phyloP scores from a whole-genome alignment of 2,329 filamentous ascomycete species.

The Colletotrichum australisinense region DNA sequence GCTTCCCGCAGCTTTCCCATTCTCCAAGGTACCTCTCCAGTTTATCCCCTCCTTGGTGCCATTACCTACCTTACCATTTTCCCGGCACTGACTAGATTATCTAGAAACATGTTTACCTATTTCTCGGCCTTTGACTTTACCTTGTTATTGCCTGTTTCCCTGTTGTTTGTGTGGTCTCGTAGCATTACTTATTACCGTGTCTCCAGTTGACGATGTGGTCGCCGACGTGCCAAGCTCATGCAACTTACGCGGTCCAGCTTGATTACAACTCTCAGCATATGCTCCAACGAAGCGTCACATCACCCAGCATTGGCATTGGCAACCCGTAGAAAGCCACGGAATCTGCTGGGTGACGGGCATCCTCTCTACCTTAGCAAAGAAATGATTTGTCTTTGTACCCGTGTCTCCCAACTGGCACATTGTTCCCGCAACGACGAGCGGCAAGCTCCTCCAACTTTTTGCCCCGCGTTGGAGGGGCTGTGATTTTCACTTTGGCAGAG shows the following conservation, averaged over 20 bases:
- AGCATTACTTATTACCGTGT: background rate
- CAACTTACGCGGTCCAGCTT: background rate
- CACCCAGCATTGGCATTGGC: background rate
- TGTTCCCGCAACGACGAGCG: background rate
- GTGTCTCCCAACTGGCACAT: conserved; percentile 11
- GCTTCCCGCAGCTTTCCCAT: background rate
- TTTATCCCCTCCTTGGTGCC: background rate
- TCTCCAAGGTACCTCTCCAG: background rate
- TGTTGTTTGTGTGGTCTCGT: background rate
- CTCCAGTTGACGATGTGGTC: background rate
- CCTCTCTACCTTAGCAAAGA: too few species aligned
- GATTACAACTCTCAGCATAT: background rate
- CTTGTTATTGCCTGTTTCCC: background rate
- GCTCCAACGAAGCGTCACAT: background rate
- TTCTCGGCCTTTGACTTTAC: background rate
- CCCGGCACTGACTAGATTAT: background rate
- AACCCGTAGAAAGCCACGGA: conserved; percentile 12
- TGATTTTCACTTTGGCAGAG: conserved; percentile 8
- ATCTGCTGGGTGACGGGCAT: too few species aligned
- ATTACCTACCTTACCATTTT: background rate
- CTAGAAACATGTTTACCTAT: too few species aligned
- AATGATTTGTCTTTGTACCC: too few species aligned
- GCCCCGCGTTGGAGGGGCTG: conserved; percentile 34
- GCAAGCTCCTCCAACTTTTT: background rate
- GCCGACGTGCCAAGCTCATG: background rate